Percentiles rank a stretch among this genome's conserved stretches.
phyloP scores from a whole-genome alignment of 2,329 filamentous ascomycete genomes.

The Penicillium vulpinum region DNA sequence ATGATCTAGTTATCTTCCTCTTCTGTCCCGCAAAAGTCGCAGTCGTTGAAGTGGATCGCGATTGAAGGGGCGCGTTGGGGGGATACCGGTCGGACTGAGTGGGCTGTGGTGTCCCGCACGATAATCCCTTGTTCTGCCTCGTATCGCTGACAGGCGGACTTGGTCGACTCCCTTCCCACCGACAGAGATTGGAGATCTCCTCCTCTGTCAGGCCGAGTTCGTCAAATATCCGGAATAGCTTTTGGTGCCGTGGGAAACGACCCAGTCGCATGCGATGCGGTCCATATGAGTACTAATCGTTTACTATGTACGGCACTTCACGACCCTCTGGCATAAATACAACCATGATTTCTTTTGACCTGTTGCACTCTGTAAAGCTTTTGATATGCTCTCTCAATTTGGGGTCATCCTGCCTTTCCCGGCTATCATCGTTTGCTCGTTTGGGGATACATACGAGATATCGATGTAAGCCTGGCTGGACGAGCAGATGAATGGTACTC shows the following conservation, averaged over 20 bases:
- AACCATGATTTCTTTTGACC: background rate
- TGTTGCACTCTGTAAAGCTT: background rate
- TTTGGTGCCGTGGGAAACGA: slow-evolving; percentile 61
- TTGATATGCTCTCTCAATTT: background rate
- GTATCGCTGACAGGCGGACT: slow-evolving; percentile 49
- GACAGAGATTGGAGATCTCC: slow-evolving; percentile 63
- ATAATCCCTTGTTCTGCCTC: slow-evolving; percentile 58
- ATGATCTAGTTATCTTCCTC: slow-evolving; percentile 28
- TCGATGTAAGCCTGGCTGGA: background rate
- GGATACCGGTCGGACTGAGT: slow-evolving; percentile 55
- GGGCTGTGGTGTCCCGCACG: slow-evolving; percentile 62
- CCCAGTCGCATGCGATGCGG: slow-evolving; percentile 64
- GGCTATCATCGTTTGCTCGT: background rate
- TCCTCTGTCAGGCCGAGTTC: slow-evolving; percentile 57
- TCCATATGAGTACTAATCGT: slow-evolving; percentile 60
- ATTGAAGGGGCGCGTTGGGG: slow-evolving; percentile 39
- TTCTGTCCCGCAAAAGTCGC: slow-evolving; percentile 23
- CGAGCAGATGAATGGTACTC: background rate
- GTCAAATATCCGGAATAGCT: slow-evolving; percentile 63
- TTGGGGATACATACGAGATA: background rate
- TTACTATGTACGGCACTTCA: too few relatives aligned
- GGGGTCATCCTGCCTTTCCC: background rate
- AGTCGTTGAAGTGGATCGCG: slow-evolving; percentile 34
- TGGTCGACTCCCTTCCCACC: slow-evolving; percentile 58
- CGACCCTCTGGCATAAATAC: background rate